Percentiles rank a stretch among this genome's conserved stretches.
These are phyloP conservation scores for Cordyceps fumosorosea DNA, from an alignment of 2,329 filamentous ascomycete genomes.

Conservation along the genomic window DNA sequence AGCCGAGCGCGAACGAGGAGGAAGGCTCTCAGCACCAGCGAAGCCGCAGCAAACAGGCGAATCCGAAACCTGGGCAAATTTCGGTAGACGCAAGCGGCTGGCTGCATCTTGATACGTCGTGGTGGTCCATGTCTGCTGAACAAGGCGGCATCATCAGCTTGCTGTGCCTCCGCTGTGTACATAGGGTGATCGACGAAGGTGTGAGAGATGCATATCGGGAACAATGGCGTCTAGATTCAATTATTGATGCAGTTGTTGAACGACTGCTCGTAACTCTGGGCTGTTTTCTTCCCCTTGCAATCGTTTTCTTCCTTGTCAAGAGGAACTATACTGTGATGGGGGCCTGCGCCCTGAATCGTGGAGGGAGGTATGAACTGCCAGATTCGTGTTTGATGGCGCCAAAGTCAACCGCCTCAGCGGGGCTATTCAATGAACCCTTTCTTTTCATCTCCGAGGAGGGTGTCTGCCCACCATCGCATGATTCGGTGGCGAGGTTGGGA, in stretches of 20 bases:
- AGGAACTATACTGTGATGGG: background rate
- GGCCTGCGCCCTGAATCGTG: background rate
- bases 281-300: background rate
- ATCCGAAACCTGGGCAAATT: background rate
- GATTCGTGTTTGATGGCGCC: background rate
- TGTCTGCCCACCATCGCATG: background rate
- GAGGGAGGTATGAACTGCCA: background rate
- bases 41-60: background rate
- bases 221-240: background rate
- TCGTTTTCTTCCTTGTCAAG: background rate
- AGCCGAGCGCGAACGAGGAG: background rate
- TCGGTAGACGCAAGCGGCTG: background rate
- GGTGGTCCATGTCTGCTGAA: background rate
- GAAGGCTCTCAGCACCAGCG: background rate
- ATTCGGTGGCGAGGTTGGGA: background rate
- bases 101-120: background rate
- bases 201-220: background rate
- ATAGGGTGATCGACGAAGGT: background rate
- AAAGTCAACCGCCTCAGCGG: background rate
- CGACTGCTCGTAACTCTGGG: background rate
- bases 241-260: background rate
- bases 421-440: background rate
- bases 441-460: background rate
- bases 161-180: background rate
- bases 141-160: background rate